Evolutionary conservation across 805 yeast genomes (phyloP), one percentile per base, ranked within the genome.

Genomic region (Kodamaea lidongshanica): DNA sequence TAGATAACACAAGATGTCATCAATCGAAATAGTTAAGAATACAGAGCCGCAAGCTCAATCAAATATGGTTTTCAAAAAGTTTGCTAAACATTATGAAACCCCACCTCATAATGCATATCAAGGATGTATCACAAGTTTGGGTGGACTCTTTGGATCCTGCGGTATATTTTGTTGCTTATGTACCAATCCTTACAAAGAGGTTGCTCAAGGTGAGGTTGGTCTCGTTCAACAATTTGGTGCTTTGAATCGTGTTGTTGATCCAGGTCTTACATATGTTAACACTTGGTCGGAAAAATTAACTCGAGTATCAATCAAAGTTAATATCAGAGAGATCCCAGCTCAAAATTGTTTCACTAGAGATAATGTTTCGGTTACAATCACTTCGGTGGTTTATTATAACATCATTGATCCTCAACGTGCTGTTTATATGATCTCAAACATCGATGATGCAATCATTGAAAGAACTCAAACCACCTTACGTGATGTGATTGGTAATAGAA

Each of bases 401-500:
- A 71, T 79, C 39, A 62, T 72, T 21, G 78, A 77, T 39, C 86
- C 87, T 1, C 79, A 76, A 45, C 72, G 68, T 59, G 81, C 86
- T 11, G 58, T 67, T 30, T 78, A 69, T 44, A 72, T 77, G 17
- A 74, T 79, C 39, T 52, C 62, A 19, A 54, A 74, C 44, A 70
- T 79, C 34, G 65, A 65, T 36, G 54, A 52, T 24, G 80, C 86
- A 11, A 63, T 79, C 32, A 55, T 64, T 31, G 85, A 78, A 50
- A 64, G 85, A 48, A 77, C 85, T 4, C 83, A 78, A 53, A 79
- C 84, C 24, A 79, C 87, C 3, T 58, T 79, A 46, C 65, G 87
- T 51, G 83, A 78, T 41, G 87, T 79, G 13, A 68, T 77, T 33
- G 87, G 87, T 39, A 63, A 78, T 19, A 56, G 83, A 28, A 64